Evolutionary conservation across 306 rosid species (phyloP).

Genomic region (Crotalaria pallida): DNA sequence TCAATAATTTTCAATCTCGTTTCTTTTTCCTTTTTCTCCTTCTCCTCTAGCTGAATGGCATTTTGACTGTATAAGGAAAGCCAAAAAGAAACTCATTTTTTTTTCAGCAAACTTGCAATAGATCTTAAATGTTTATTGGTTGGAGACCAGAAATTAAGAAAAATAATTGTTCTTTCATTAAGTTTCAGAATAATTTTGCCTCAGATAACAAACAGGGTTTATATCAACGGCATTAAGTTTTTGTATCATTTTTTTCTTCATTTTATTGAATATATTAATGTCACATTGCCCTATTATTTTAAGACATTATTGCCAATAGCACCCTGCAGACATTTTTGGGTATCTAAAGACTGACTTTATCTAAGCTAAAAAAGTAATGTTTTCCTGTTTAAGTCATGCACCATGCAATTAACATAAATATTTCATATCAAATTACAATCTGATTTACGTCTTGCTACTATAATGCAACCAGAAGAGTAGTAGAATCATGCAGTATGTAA

Average conservation of each 20-base stretch:
- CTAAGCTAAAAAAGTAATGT: not conserved
- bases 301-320: not conserved
- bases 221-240: not conserved
- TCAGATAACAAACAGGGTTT: not conserved
- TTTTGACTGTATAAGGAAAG: conserved; percentile 62
- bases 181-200: not conserved
- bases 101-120: conserved; percentile 8
- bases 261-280: not conserved
- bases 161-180: not conserved
- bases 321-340: not conserved
- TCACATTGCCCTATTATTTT: not conserved
- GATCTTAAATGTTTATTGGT: conserved; percentile 2
- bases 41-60: conserved; percentile 81
- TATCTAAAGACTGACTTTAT: not conserved
- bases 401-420: not conserved
- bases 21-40: conserved; percentile 93
- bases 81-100: conserved; percentile 14
- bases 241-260: not conserved
- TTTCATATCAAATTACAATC: conserved; percentile 15
- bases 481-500: not conserved
- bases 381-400: not conserved
- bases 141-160: not conserved
- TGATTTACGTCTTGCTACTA: conserved; percentile 1
- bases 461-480: not conserved
- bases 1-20: conserved; percentile 78